These are phyloP conservation scores for Bothriochloa decipiens DNA, from an alignment of 176 grass and related monocot genomes.

Conservation along the genomic window DNA sequence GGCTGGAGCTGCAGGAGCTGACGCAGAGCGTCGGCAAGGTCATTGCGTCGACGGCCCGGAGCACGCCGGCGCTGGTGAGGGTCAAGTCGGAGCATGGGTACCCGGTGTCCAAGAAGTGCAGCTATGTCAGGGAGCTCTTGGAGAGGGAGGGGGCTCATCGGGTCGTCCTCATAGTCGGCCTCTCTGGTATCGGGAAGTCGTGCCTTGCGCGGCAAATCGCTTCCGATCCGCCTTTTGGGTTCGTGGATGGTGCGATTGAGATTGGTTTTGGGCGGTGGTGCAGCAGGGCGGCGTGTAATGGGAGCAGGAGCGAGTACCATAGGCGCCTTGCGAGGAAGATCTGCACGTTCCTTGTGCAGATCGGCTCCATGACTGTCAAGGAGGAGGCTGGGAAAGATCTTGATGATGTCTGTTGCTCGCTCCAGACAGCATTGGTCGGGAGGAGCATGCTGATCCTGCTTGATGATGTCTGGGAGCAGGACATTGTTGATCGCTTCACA, in stretches of 20 bases:
- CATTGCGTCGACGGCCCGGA: slow-evolving; percentile 49
- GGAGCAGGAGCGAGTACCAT: slow-evolving; percentile 64
- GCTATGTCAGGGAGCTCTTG: slow-evolving; percentile 52
- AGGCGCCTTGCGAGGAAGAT: slow-evolving; percentile 60
- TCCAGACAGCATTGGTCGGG: slow-evolving; percentile 72
- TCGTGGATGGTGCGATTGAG: slow-evolving; percentile 62
- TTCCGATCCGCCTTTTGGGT: slow-evolving; percentile 47
- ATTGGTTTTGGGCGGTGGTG: slow-evolving; percentile 67
- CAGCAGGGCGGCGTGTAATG: slow-evolving; percentile 62
- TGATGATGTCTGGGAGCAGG: slow-evolving; percentile 89
- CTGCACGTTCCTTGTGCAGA: slow-evolving; percentile 65
- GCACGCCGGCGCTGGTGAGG: slow-evolving; percentile 44
- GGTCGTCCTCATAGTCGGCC: slow-evolving; percentile 69
- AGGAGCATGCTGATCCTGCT: slow-evolving; percentile 71
- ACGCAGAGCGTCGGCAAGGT: slow-evolving; percentile 43
- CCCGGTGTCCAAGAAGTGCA: slow-evolving; percentile 58
- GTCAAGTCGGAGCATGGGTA: slow-evolving; percentile 62
- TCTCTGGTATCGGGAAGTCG: slow-evolving; percentile 76
- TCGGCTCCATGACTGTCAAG: slow-evolving; percentile 48
- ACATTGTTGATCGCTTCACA: slow-evolving; percentile 73
- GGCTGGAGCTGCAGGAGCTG: slow-evolving; percentile 71
- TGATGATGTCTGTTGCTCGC: slow-evolving; percentile 72
- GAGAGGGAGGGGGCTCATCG: slow-evolving; percentile 45
- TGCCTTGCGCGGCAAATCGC: slow-evolving; percentile 70
- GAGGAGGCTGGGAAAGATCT: slow-evolving; percentile 57